Base-by-base conservation (phyloP, 495 filamentous ascomycete genomes). In the Pseudotulostoma volvatum region DNA sequence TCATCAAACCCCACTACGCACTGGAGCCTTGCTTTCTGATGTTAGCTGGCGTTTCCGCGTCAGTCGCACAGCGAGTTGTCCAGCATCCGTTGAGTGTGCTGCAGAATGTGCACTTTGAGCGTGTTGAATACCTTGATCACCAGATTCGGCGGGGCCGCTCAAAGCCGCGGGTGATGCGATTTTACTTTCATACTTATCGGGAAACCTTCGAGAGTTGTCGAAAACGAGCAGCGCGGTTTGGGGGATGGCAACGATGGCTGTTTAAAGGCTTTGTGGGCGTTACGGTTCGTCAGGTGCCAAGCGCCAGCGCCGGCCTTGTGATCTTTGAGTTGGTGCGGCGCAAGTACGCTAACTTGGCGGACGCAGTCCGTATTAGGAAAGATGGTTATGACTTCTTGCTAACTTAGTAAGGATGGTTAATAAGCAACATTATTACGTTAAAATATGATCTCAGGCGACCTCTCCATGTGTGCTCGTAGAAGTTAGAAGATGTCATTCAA, bases 271-370 rank as follows among this genome's bases (percentile, higher is more conserved):
- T 93, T 52, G 63, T 77, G 51, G 68, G 68, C 57, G 77, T 69
- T 39, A 83, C 83, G 2, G 64, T 92, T 32, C 68, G 77, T 30
- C 83, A 90, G 57, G 78, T 93, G 28, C 86, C 86, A 11, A 86
- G 82, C 52, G 92, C 86, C 3, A 86, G 81, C 47, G 85, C 86
- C 1, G 86, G 84, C 0, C 53, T 94, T 39, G 79, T 94, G 43
- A 84, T 90, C 34, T 94, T 94, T 52, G 86, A 94, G 55, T 44
- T 94, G 23, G 76, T 93, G 15, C 66, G 86, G 44, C 68, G 86
- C 38, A 80, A 81, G 54, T 92, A 86, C 56, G 79, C 79, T 5
- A 66, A 59, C 39, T 61, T 74, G 3, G 70, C 67, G 9, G 79
- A 85, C 37, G 76, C 76, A 44, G 75, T 71, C 4, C 64, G 64